A percentile compares a stretch with the other conserved stretches of the same genome.
Conservation (phyloP, 2,329 filamentous ascomycete species). For the Penicillium sp. region DNA sequence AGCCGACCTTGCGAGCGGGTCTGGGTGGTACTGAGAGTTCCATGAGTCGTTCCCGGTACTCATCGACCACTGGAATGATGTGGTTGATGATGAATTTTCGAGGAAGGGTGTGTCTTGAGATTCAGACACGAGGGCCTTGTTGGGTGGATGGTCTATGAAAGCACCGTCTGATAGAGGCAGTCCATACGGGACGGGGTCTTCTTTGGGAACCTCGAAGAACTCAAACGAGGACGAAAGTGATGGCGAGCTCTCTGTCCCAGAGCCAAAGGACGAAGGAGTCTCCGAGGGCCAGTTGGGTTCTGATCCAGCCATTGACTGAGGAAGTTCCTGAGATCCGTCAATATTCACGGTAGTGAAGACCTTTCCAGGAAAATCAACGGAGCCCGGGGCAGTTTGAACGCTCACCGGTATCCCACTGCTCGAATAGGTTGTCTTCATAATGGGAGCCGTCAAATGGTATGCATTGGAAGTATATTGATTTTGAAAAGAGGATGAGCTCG, state of each 20-base stretch:
- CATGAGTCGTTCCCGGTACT: neutral
- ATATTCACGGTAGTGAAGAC: neutral
- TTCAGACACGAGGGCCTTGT: neutral
- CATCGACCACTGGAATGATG: neutral
- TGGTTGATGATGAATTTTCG: neutral
- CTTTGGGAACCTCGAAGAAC: neutral
- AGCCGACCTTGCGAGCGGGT: neutral
- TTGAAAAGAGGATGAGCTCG: neutral
- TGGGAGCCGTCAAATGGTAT: neutral
- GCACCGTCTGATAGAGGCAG: neutral
- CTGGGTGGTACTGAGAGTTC: neutral
- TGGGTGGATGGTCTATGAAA: neutral
- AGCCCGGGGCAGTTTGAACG: neutral
- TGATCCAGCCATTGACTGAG: neutral
- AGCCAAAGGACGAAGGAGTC: constrained; percentile 16
- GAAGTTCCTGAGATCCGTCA: neutral
- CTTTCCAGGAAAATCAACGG: neutral
- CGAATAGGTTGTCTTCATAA: neutral
- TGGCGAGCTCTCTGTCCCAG: constrained; percentile 8
- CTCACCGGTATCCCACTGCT: neutral
- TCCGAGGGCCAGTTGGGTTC: constrained; percentile 1
- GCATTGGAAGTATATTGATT: neutral
- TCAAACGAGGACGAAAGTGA: constrained; percentile 16
- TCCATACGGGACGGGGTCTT: neutral
- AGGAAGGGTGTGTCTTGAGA: neutral